Conservation (phyloP, 176 grass and related monocot genomes). For the Raddia distichophylla region DNA sequence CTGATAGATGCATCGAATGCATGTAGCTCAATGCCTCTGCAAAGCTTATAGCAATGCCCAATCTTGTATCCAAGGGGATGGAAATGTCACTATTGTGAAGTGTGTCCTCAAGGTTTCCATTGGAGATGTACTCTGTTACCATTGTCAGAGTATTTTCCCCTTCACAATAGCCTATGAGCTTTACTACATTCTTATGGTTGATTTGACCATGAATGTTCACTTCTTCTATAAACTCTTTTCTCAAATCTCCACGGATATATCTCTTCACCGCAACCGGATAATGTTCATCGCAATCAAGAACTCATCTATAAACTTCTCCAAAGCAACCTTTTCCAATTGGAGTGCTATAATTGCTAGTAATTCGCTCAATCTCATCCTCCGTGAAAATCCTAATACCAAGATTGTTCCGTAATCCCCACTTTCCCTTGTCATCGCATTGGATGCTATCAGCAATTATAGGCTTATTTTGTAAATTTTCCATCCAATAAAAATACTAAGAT, state of each 20-base stretch:
- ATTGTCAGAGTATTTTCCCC: background rate
- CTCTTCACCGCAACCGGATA: slow-evolving; percentile 39
- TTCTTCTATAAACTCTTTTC: slow-evolving; percentile 23
- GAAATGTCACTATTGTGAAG: background rate
- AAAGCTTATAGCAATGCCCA: slow-evolving; percentile 36
- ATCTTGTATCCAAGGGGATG: slow-evolving; percentile 28
- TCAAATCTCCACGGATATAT: slow-evolving; percentile 19
- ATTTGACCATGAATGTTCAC: slow-evolving; percentile 23
- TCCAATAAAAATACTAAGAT: background rate
- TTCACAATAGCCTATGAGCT: slow-evolving; percentile 22
- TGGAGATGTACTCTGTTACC: slow-evolving; percentile 25
- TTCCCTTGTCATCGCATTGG: background rate
- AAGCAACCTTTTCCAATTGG: slow-evolving; percentile 32
- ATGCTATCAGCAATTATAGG: background rate
- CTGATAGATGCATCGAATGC: slow-evolving; percentile 40
- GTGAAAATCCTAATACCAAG: slow-evolving; percentile 15
- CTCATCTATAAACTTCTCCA: slow-evolving; percentile 25
- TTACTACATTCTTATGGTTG: slow-evolving; percentile 30
- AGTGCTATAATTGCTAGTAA: slow-evolving; percentile 26
- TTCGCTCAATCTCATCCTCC: slow-evolving; percentile 23
- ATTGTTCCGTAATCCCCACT: background rate
- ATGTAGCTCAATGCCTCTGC: slow-evolving; percentile 43
- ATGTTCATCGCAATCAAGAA: slow-evolving; percentile 15
- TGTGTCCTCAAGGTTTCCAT: slow-evolving; percentile 28
- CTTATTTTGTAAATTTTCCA: background rate